Conservation (phyloP, 2,329 filamentous ascomycete genomes). For the Pseudogymnoascus sp. region DNA sequence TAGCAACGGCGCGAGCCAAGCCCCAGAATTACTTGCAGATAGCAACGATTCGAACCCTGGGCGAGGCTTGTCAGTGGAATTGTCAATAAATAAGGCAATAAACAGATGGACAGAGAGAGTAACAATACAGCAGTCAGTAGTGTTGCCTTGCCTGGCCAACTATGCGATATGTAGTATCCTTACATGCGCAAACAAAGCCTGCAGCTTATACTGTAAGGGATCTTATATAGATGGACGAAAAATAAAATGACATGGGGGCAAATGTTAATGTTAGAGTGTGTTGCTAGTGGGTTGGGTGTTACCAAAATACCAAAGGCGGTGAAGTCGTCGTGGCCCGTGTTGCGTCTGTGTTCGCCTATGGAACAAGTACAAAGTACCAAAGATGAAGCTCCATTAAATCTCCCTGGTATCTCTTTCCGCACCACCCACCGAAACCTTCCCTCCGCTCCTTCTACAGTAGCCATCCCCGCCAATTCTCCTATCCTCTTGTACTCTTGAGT, state of each 20-base stretch:
- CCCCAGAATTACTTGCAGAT: slow-evolving; percentile 1
- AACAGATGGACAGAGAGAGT: neutral
- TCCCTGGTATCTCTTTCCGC: neutral
- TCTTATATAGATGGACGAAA: neutral
- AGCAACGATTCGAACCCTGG: neutral
- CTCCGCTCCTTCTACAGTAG: neutral
- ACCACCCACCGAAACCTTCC: neutral
- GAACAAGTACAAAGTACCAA: slow-evolving; percentile 5
- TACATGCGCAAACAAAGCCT: neutral
- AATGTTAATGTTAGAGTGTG: neutral
- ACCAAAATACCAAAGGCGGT: slow-evolving; percentile 1
- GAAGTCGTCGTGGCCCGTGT: slow-evolving; percentile 3
- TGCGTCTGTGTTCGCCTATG: slow-evolving; percentile 4
- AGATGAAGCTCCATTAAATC: neutral
- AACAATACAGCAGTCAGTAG: neutral
- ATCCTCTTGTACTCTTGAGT: neutral
- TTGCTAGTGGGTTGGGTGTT: neutral
- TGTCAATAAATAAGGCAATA: slow-evolving; percentile 5
- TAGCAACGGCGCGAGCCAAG: slow-evolving; percentile 7
- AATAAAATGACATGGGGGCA: neutral
- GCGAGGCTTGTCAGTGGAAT: neutral
- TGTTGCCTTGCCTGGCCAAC: neutral
- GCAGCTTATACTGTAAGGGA: neutral
- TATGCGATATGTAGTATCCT: neutral
- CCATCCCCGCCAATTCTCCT: neutral